Percentiles rank a stretch among this genome's conserved stretches.
These are phyloP conservation scores for Chloropicon primus DNA, from an alignment of 139 green algal genomes.

Conservation along the genomic window DNA sequence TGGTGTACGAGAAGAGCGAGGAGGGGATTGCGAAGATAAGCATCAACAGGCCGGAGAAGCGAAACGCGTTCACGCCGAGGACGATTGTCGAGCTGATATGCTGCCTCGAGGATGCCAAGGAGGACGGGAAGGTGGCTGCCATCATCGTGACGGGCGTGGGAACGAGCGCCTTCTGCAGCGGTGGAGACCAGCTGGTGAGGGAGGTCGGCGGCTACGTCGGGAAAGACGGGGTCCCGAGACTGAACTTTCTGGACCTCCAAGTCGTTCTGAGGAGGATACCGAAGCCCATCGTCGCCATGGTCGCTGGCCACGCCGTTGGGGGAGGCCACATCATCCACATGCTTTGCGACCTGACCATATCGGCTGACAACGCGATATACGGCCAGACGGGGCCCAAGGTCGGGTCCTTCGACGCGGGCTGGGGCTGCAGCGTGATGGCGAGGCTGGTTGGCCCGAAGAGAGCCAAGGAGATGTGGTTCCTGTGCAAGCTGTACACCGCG, in stretches of 20 bases:
- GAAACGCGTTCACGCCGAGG: slow-evolving; percentile 88
- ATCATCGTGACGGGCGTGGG: slow-evolving; percentile 84
- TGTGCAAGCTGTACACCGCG: slow-evolving; percentile 78
- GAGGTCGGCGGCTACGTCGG: slow-evolving; percentile 87
- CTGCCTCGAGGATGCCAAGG: slow-evolving; percentile 46
- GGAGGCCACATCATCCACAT: slow-evolving; percentile 97
- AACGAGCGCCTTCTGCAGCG: slow-evolving; percentile 83
- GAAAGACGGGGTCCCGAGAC: slow-evolving; percentile 57
- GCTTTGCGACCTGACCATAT: slow-evolving; percentile 96
- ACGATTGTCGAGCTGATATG: slow-evolving; percentile 69
- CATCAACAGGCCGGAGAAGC: slow-evolving; percentile 82
- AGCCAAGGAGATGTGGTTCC: slow-evolving; percentile 96
- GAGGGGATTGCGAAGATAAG: slow-evolving; percentile 91
- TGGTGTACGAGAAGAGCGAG: slow-evolving; percentile 71
- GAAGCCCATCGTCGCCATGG: slow-evolving; percentile 51
- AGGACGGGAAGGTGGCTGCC: slow-evolving; percentile 77
- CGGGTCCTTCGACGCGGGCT: slow-evolving; percentile 88
- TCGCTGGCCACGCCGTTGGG: slow-evolving; percentile 92
- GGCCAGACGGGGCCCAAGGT: slow-evolving; percentile 93
- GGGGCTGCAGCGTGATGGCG: slow-evolving; percentile 86
- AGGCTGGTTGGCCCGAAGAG: slow-evolving; percentile 69
- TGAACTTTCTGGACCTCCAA: slow-evolving; percentile 96
- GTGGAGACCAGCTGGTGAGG: slow-evolving; percentile 83
- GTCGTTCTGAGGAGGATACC: slow-evolving; percentile 9
- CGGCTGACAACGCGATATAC: slow-evolving; percentile 96